Evolutionary conservation across 192 early-diverging fungal genomes (phyloP), one percentile per base, ranked within the genome.

Genomic region (Backusella macrospora): DNA sequence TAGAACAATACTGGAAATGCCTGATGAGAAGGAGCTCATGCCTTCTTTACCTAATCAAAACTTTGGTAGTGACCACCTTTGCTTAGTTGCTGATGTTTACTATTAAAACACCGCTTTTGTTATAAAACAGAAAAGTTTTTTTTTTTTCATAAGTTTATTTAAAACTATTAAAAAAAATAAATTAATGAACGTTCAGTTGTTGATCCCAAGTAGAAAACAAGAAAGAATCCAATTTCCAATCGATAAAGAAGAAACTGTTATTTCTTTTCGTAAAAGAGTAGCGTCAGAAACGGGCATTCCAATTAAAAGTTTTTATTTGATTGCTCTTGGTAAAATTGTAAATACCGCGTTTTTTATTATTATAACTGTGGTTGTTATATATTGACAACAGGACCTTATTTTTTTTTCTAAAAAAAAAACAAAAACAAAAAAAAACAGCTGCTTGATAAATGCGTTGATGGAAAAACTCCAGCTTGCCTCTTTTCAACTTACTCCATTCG

Each of bases 61-160:
- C n/a, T 82, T 78, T 76, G 80, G 80, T 1, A 76, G 73, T 45
- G 80, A 82, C 73, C 80, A 82, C 44, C 5, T 80, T 9, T 65
- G 69, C 26, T 52, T 80, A n/a, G 63, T 72, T 5, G 65, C 74
- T 38, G 49, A 76, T 29, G 4, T 79, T 9, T 10, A 23, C 26
- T 59, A 26, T 59, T 59, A 59, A 59, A 59, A 18, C 47, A 8
- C 6, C 68, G 42, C 55, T 1, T 39, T 62, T 40, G 12, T 5
- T 29, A 1, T 8, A 38, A 42, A 55, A 74, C 16, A 38, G 65
- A 21, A 73, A 29, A 64, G 15, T 34, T 49, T 23, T n/a, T 23
- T 15, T 4, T 21, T 12, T 65, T 65, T 43, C n/a, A 40, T 65
- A 40, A 4, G 9, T 43, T 18, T 18, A n/a, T 21, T 65, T 65